A percentile compares a stretch with the other conserved stretches of the same genome.
Evolutionary conservation across 2,329 filamentous ascomycete genomes (phyloP).

Genomic region (Diaporthe helianthi): DNA sequence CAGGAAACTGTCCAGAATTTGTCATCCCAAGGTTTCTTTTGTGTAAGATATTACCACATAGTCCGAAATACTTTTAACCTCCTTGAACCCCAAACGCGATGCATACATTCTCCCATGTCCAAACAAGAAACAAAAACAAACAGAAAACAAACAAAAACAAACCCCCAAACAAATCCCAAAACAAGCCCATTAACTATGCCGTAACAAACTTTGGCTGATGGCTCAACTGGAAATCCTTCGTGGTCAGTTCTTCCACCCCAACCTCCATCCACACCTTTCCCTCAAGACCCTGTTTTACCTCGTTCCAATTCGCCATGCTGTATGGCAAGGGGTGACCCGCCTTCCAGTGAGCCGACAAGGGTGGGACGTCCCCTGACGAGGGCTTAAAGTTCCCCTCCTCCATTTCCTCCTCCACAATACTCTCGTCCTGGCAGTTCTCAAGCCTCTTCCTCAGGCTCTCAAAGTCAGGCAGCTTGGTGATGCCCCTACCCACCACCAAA

Average conservation of each 20-base stretch:
- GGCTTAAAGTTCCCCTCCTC: neutral
- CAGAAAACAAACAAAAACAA: neutral
- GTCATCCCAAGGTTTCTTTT: neutral
- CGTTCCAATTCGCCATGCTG: conserved; percentile 29
- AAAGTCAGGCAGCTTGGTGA: conserved; percentile 31
- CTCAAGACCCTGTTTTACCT: conserved; percentile 21
- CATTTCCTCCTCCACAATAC: neutral
- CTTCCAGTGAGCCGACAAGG: conserved; percentile 29
- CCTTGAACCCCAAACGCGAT: neutral
- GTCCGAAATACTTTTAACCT: neutral
- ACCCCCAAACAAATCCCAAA: neutral
- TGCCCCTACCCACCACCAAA: conserved; percentile 3
- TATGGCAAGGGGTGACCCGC: conserved; percentile 33
- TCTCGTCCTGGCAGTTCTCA: neutral
- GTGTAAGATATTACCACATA: conserved; percentile 3
- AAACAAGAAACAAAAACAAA: neutral
- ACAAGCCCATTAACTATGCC: too few relatives aligned
- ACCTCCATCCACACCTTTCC: conserved; percentile 33
- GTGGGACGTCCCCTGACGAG: conserved; percentile 20
- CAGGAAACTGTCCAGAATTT: neutral
- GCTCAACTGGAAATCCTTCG: conserved; percentile 5
- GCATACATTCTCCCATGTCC: too few relatives aligned
- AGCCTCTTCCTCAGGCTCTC: conserved; percentile 28
- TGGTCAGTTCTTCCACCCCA: conserved; percentile 15
- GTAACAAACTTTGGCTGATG: conserved; percentile 17